Percentiles rank a stretch among this genome's conserved stretches.
Evolutionary conservation across 148 eudicot genomes (phyloP).

Genomic region (Salicornia ramosissima): DNA sequence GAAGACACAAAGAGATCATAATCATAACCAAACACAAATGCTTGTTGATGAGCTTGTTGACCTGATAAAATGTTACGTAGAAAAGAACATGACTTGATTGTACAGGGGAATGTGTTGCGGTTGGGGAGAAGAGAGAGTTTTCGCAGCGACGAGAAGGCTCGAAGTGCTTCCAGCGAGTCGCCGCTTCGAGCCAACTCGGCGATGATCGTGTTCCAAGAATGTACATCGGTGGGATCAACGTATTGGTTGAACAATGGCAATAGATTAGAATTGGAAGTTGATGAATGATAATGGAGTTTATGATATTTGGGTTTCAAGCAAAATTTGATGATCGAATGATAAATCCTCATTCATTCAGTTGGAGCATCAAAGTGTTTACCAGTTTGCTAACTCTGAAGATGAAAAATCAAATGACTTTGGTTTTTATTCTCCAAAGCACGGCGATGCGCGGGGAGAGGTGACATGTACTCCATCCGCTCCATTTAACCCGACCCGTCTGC

Average conservation of each 20-base stretch:
- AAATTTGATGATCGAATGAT: slow-evolving; percentile 6
- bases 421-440: too few relatives aligned
- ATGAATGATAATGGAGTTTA: slow-evolving; percentile 12
- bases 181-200: slow-evolving; percentile 65
- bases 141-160: slow-evolving; percentile 57
- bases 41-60: slow-evolving; percentile 62
- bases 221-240: slow-evolving; percentile 41
- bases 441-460: too few relatives aligned
- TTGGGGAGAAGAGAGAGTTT: slow-evolving; percentile 47
- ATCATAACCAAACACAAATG: slow-evolving; percentile 44
- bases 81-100: slow-evolving; percentile 59
- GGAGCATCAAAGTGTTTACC: too few relatives aligned
- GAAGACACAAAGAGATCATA: slow-evolving; percentile 55
- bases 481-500: too few relatives aligned
- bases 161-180: slow-evolving; percentile 59
- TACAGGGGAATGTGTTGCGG: slow-evolving; percentile 61
- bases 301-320: background rate
- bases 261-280: slow-evolving; percentile 26
- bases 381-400: too few relatives aligned
- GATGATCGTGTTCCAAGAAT: slow-evolving; percentile 69
- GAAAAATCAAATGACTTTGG: too few relatives aligned
- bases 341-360: slow-evolving; percentile 43
- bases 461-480: too few relatives aligned
- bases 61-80: slow-evolving; percentile 47
- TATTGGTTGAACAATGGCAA: slow-evolving; percentile 47